Evolutionary conservation across 495 filamentous ascomycete genomes (phyloP), one percentile per base, ranked within the genome.

Genomic region (Penicillium subrubescens): DNA sequence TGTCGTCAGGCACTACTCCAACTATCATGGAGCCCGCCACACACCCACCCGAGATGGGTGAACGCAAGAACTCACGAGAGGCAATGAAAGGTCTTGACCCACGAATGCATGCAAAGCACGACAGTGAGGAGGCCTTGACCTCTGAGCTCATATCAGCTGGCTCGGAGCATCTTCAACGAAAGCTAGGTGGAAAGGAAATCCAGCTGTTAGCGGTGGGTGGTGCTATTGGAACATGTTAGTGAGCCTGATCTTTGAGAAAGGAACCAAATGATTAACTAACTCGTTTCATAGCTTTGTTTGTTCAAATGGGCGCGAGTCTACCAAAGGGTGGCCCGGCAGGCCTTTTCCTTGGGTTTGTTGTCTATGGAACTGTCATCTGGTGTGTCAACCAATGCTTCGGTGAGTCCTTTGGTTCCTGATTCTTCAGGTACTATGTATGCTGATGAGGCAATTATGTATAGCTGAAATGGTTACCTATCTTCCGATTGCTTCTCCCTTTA

Each of bases 381-480:
- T 56, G 60, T 15, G 76, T 77, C 8, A 78, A 78, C 54, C 65
- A 78, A 37, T 77, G 76, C 57, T 92, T 63, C 88, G 90, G 88
- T 83, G 76, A 59, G 74, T 80, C 53, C 61, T 15, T 25, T 41
- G 2, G n/a, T 25, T 29, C 25, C 27, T 43, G 25, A 11, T 31
- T 57, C 14, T 67, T 1, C 5, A 15, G 17, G 4, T 1, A 50
- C 19, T 0, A 1, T 11, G 52, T 2, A 55, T 46, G 14, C 25
- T 80, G 73, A 78, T 52, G 12, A 35, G 5, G 48, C 5, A 31
- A 4, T 67, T 84, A 7, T 2, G 5, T 31, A 12, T 88, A 83
- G 88, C 89, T 5, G 91, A 93, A 72, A 92, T 93, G 88, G 88
- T 90, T 5, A 89, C 87, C 5, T 93, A 90, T 64, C 79, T 92